These are phyloP conservation scores for Mycena polygramma DNA, from an alignment of 768 basidiomycete species.

Conservation along the genomic window DNA sequence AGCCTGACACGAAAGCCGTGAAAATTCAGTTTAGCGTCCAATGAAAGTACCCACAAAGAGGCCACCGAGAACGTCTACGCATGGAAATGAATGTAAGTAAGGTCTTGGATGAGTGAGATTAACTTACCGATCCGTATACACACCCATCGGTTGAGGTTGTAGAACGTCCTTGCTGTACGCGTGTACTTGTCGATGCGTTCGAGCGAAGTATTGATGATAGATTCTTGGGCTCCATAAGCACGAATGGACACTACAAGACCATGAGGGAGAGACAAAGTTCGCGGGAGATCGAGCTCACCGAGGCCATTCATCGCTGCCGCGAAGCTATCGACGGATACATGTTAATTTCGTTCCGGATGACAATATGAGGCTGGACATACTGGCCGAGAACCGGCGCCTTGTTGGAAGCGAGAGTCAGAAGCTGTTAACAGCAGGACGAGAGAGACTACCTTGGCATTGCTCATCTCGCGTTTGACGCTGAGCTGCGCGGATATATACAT, in stretches of 20 bases:
- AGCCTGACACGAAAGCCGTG: not conserved
- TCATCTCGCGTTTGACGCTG: constrained; percentile 44
- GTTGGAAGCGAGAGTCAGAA: constrained; percentile 6
- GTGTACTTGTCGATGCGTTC: constrained; percentile 58
- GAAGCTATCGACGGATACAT: constrained; percentile 40
- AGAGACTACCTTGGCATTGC: constrained; percentile 32
- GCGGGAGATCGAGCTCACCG: not conserved
- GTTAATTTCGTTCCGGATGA: too few relatives aligned
- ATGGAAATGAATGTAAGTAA: not conserved
- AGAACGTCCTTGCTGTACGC: constrained; percentile 50
- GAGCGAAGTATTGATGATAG: constrained; percentile 51
- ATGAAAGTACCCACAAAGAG: constrained; percentile 49
- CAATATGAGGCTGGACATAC: constrained; percentile 43
- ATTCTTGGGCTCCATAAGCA: constrained; percentile 61
- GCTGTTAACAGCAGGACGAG: constrained; percentile 15
- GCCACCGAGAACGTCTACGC: constrained; percentile 53
- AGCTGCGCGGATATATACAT: constrained; percentile 47
- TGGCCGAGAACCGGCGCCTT: constrained; percentile 44
- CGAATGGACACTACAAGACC: constrained; percentile 50
- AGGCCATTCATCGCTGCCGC: constrained; percentile 63
- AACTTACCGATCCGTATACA: constrained; percentile 42
- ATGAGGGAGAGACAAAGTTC: too few relatives aligned
- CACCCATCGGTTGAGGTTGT: constrained; percentile 57
- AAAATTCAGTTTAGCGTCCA: not conserved
- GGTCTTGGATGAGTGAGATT: not conserved